A percentile compares a stretch with the other conserved stretches of the same genome.
Evolutionary conservation across 1,139 yeast genomes (phyloP).

Genomic region (Hansenula anomala): DNA sequence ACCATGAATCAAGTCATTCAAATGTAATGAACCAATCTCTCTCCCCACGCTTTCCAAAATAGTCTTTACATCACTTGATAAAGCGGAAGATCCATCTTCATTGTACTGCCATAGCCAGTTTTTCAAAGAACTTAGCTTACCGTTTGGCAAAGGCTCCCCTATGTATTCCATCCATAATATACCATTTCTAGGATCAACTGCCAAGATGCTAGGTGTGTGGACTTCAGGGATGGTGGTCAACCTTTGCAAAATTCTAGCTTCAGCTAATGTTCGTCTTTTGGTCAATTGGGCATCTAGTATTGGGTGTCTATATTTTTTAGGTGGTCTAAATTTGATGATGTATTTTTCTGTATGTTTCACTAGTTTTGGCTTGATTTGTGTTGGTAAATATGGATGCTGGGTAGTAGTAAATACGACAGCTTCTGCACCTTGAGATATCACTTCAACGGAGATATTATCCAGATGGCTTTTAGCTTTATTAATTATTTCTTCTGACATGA

Average conservation of each 20-base stretch:
- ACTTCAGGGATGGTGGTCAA: constrained; percentile 48
- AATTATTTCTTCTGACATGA: constrained; percentile 30
- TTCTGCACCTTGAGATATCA: constrained; percentile 93
- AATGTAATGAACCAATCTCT: constrained; percentile 69
- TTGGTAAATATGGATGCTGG: constrained; percentile 62
- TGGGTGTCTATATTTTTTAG: constrained; percentile 86
- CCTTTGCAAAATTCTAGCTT: constrained; percentile 70
- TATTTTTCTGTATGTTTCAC: constrained; percentile 30
- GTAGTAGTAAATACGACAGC: constrained; percentile 70
- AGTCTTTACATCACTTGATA: constrained; percentile 32
- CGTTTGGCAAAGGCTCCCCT: constrained; percentile 44
- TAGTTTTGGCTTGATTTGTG: constrained; percentile 15
- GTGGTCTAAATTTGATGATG: constrained; percentile 83
- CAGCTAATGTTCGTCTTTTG: constrained; percentile 77
- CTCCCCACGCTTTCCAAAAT: constrained; percentile 55
- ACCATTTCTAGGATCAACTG: constrained; percentile 74
- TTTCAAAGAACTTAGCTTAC: constrained; percentile 54
- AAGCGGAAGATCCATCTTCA: constrained; percentile 26
- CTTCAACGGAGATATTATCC: constrained; percentile 42
- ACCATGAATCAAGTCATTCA: constrained; percentile 83
- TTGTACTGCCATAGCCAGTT: constrained; percentile 69
- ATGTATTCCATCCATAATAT: constrained; percentile 85
- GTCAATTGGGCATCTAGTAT: constrained; percentile 72
- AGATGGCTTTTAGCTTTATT: constrained; percentile 38
- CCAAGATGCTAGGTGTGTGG: constrained; percentile 63